Evolutionary conservation across 495 filamentous ascomycete species (phyloP), one percentile per base, ranked within the genome.

Genomic region (Trichoderma erinaceum): DNA sequence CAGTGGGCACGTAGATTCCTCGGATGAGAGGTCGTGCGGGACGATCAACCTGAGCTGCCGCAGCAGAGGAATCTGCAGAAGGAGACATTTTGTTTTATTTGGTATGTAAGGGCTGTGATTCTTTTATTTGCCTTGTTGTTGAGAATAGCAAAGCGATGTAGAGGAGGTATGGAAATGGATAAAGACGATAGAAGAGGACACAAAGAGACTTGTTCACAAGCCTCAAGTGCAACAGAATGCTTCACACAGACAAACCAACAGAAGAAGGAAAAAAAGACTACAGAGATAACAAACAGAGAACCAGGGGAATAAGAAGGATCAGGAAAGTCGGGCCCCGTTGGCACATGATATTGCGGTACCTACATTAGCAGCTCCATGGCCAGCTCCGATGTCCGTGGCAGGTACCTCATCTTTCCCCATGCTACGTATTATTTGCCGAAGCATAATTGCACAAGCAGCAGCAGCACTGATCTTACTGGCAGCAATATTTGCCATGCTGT

Each of bases 1-100:
- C 88, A 25, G 90, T 93, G 15, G 92, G 92, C 63, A 90, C 89
- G 74, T 96, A 96, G 72, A 93, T 89, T 73, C 92, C 92, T 41
- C 89, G 87, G 38, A 88, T 85, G 56, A 95, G 86, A 56, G 89
- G 86, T 27, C 87, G 87, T 25, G 56, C 2, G 8, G 56, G 25
- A 29, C 23, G 56, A 23, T 61, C 56, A 18, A 8, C 8, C 1
- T 23, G 23, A 21, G 56, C 56, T 10, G 56, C 56, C 56, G 11
- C 56, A 25, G 23, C 27, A 25, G 50, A 11, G n/a, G 50, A 56
- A 18, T 61, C 27, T 6, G 56, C 56, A 15, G 56, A 61, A 32
- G 56, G 56, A 61, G 56, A 61, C 56, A 61, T 61, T 3, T 25
- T 32, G 23, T 61, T 29, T 13, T 13, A 10, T 6, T 13, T 29